Percentiles rank a stretch among this genome's conserved stretches.
phyloP scores from a whole-genome alignment of 306 rosid species.

The Cucurbita argyrosperma region DNA sequence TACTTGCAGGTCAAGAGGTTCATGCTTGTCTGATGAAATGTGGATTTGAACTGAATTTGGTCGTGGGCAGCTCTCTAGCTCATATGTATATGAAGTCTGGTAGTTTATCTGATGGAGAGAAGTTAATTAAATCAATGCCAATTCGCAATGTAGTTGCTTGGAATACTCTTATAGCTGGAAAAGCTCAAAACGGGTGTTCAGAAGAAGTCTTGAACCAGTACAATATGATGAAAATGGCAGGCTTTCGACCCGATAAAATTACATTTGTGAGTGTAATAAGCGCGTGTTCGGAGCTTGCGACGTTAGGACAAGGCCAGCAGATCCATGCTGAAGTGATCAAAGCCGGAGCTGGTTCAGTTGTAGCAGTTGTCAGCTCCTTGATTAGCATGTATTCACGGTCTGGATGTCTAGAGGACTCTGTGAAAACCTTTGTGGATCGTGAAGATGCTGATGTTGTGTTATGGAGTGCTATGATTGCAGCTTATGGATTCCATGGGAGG shows the following conservation, averaged over 20 bases:
- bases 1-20: conserved; percentile 45
- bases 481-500: conserved; percentile 80
- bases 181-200: conserved; percentile 48
- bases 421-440: conserved; percentile 49
- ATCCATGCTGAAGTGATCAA: conserved; percentile 73
- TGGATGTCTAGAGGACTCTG: conserved; percentile 67
- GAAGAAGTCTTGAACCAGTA: conserved; percentile 57
- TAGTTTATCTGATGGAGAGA: conserved; percentile 55
- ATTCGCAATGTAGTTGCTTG: conserved; percentile 65
- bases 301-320: conserved; percentile 81
- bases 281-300: conserved; percentile 60
- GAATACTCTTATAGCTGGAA: conserved; percentile 90
- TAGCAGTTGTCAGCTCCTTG: conserved; percentile 51
- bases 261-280: conserved; percentile 65
- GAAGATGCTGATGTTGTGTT: conserved; percentile 42
- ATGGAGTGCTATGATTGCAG: conserved; percentile 84
- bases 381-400: conserved; percentile 80
- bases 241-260: conserved; percentile 62
- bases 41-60: conserved; percentile 55
- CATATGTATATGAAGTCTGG: conserved; percentile 91
- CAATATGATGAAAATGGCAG: conserved; percentile 52
- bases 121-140: conserved; percentile 49
- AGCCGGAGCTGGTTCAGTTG: conserved; percentile 49
- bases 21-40: conserved; percentile 61
- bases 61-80: conserved; percentile 75